Conservation (phyloP, 75 land plant species). For the Sequoiadendron giganteum region DNA sequence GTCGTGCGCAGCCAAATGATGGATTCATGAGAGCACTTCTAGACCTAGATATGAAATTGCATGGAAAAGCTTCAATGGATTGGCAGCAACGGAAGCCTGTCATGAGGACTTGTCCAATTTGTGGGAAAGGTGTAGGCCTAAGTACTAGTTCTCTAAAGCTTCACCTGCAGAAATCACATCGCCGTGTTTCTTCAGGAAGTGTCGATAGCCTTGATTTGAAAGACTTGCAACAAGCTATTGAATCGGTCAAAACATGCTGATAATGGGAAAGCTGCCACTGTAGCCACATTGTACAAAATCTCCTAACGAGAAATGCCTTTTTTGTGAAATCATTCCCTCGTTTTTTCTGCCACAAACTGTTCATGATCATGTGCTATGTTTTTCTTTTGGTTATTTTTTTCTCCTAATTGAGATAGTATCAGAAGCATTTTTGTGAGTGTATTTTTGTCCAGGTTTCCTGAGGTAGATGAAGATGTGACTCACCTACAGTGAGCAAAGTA, state of each 20-base stretch:
- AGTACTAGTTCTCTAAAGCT: conserved; percentile 80
- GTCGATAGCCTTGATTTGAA: conserved; percentile 68
- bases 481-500: not conserved
- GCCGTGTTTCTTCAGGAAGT: conserved; percentile 59
- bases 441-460: not conserved
- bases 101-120: conserved; percentile 78
- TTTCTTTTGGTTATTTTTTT: not conserved
- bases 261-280: not conserved
- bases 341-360: not conserved
- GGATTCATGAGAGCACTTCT: conserved; percentile 80
- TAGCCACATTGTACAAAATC: not conserved
- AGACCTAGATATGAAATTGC: conserved; percentile 63
- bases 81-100: conserved; percentile 78
- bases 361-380: not conserved
- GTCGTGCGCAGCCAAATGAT: conserved; percentile 93
- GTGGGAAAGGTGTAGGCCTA: conserved; percentile 85
- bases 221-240: conserved; percentile 60
- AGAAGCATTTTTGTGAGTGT: not conserved
- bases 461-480: not conserved
- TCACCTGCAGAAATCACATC: conserved; percentile 81
- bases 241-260: conserved; percentile 31
- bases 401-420: not conserved
- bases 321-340: not conserved
- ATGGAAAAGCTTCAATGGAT: conserved; percentile 86
- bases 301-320: not conserved